These are phyloP conservation scores for Nothophaeocryptopus gaeumannii DNA, from an alignment of 2,329 filamentous ascomycete species.

Conservation along the genomic window DNA sequence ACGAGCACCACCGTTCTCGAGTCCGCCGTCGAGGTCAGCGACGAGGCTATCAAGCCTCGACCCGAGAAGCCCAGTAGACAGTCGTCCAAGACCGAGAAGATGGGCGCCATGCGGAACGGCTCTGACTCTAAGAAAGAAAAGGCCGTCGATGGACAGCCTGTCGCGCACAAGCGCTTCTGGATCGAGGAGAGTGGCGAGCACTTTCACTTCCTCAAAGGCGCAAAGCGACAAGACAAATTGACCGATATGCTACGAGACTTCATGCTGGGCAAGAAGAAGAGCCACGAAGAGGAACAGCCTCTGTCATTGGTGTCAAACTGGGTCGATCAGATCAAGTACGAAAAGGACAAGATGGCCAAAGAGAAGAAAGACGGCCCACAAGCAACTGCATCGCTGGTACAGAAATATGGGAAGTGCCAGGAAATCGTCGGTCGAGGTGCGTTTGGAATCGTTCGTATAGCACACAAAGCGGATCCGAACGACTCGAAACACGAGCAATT, in stretches of 20 bases:
- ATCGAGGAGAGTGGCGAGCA: conserved; percentile 66
- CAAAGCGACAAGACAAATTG: conserved; percentile 90
- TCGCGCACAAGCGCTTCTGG: conserved; percentile 52
- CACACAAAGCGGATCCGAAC: conserved; percentile 86
- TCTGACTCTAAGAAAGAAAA: conserved; percentile 35
- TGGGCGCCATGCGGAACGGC: conserved; percentile 26
- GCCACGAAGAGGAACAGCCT: conserved; percentile 69
- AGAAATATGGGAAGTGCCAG: conserved; percentile 98
- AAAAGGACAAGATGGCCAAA: conserved; percentile 70
- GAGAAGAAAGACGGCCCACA: conserved; percentile 77
- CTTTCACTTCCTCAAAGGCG: conserved; percentile 83
- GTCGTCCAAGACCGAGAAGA: conserved; percentile 31
- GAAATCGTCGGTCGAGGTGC: conserved; percentile 94
- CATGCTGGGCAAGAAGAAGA: conserved; percentile 76
- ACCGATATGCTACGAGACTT: conserved; percentile 86
- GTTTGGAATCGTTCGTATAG: conserved; percentile 95
- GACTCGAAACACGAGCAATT: conserved; percentile 77
- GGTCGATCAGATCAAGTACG: conserved; percentile 88
- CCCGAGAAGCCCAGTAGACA: conserved; percentile 30
- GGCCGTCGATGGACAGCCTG: conserved; percentile 24
- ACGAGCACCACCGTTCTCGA: conserved; percentile 11
- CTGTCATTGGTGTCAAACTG: conserved; percentile 91
- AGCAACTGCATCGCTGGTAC: conserved; percentile 74
- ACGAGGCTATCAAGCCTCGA: conserved; percentile 18
- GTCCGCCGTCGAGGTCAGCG: conserved; percentile 27